phyloP scores from a whole-genome alignment of 768 basidiomycete genomes.

The Trametes sanguinea region DNA sequence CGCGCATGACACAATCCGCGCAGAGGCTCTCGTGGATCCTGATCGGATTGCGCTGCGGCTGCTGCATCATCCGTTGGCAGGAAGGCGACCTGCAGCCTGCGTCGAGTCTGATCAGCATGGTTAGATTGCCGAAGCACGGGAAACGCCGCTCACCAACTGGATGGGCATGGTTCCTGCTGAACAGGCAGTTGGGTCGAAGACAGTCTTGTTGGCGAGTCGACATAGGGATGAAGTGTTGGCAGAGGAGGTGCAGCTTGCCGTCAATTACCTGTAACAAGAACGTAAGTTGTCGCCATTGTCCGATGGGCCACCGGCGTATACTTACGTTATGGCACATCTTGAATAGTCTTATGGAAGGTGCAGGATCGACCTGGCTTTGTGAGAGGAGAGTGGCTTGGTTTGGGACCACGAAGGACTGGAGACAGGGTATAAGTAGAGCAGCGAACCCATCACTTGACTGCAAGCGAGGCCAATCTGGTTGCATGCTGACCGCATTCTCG shows the following conservation, averaged over 20 bases:
- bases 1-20: constrained; percentile 37
- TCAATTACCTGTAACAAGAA: constrained; percentile 61
- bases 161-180: constrained; percentile 67
- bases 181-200: constrained; percentile 61
- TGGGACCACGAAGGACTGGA: constrained; percentile 1
- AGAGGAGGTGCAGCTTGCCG: constrained; percentile 69
- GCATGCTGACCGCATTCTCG: constrained; percentile 44
- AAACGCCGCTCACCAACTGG: constrained; percentile 44
- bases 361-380: constrained; percentile 23
- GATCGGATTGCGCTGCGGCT: constrained; percentile 71
- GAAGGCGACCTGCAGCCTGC: constrained; percentile 50
- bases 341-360: constrained; percentile 22
- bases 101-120: constrained; percentile 1
- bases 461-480: constrained; percentile 33
- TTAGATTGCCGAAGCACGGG: not conserved
- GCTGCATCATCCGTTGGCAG: constrained; percentile 66
- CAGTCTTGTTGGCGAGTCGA: constrained; percentile 72
- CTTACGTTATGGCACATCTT: constrained; percentile 77
- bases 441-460: constrained; percentile 28
- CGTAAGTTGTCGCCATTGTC: constrained; percentile 1
- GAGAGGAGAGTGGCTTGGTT: constrained; percentile 21
- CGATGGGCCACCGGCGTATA: constrained; percentile 15
- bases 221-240: constrained; percentile 74
- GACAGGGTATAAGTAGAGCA: constrained; percentile 23
- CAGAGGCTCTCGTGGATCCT: constrained; percentile 60